A percentile compares a stretch with the other conserved stretches of the same genome.
phyloP scores from a whole-genome alignment of 345 rosid species.

The Brassica cretica region DNA sequence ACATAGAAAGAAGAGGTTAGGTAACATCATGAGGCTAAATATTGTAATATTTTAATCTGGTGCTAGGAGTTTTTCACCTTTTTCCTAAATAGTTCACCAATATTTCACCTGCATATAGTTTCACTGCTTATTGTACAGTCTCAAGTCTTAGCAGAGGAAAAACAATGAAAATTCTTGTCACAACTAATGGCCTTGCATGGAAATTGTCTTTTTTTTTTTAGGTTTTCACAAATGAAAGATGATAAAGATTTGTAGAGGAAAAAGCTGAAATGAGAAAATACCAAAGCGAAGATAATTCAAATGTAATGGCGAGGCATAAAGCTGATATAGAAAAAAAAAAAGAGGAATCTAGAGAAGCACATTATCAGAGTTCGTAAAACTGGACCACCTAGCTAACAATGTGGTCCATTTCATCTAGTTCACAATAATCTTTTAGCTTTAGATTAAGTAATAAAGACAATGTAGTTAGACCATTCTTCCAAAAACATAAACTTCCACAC shows the following conservation, averaged over 20 bases:
- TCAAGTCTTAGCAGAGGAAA: too few species aligned
- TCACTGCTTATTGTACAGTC: too few species aligned
- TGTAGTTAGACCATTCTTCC: background rate
- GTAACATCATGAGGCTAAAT: background rate
- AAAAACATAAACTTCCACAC: slow-evolving; percentile 25
- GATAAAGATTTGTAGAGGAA: background rate
- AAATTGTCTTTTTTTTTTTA: too few species aligned
- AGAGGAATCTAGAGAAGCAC: background rate
- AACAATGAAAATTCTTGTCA: background rate
- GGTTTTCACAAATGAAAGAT: background rate
- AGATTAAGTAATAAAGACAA: slow-evolving; percentile 2
- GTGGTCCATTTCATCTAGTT: background rate
- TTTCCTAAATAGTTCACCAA: background rate
- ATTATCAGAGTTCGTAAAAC: background rate
- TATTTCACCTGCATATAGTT: too few species aligned
- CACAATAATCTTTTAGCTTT: background rate
- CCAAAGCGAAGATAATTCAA: too few species aligned
- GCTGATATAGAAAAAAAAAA: background rate
- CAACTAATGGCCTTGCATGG: background rate
- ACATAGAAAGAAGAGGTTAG: background rate
- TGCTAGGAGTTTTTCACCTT: background rate
- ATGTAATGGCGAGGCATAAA: background rate
- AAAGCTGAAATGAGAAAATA: background rate
- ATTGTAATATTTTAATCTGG: background rate
- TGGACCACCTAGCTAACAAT: background rate